Evolutionary conservation across 1,284 basidiomycete species (phyloP), one percentile per base, ranked within the genome.

Genomic region (Trichosporon sp.): DNA sequence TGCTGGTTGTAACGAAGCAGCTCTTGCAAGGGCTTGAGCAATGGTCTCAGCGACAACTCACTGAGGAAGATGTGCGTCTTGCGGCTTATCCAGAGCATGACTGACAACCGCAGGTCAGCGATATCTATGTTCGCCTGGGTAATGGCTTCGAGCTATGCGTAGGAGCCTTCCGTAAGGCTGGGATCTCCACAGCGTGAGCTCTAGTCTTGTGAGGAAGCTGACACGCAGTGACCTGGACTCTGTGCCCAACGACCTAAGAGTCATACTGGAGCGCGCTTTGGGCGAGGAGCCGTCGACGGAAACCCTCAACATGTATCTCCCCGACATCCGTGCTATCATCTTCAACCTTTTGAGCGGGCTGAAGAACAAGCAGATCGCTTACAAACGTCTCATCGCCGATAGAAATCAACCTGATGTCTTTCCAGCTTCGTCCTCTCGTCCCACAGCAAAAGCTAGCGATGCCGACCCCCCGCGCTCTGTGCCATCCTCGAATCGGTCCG

Each of bases 131-230:
- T 60, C 87, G 89, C 56, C 84, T 99, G 19, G 95, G 95, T 21
- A 98, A 99, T 79, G 95, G 97, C 75, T 98, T 99, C 83, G 97
- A 97, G 77, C 86, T 88, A 19, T 94, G 94, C 27, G 91, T 95
- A 37, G 85, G 88, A 60, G 92, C 95, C 1, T 99, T 99, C 78
- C 85, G 86, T 10, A 83, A 86, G 23, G 93, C 89, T 70, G 88
- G 89, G 61, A 96, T 99, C 71, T 87, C 91, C 68, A 97, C 98
- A 89, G 84, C 84, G 94, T 95, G 79, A 81, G 91, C 44, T n/a
- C n/a, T 19, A 32, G 16, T 14, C 52, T 65, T 54, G 65, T 64
- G 61, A 31, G 1, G 19, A 4, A 21, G 63, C 60, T 67, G 63
- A 65, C 64, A 64, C 44, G 16, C 73, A 96, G 93, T 62, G 95